Evolutionary conservation across 331 rosid genomes (phyloP).

Genomic region (Dryas integrifolia): DNA sequence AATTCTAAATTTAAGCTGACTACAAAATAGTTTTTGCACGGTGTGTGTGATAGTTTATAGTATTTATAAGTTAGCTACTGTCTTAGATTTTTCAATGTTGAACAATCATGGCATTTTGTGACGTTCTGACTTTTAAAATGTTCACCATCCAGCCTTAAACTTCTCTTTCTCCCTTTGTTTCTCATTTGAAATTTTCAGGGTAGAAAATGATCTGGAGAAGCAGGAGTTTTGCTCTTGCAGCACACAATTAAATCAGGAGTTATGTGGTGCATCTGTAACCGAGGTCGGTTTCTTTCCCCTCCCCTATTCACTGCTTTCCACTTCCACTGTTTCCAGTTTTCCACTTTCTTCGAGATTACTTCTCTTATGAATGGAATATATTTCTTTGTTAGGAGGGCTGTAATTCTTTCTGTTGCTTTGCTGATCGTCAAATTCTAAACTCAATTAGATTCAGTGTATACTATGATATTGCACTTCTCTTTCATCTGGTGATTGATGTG

Average conservation of each 20-base stretch:
- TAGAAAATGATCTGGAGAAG: constrained; percentile 36
- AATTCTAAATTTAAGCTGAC: background rate
- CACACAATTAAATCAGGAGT: constrained; percentile 26
- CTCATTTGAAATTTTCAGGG: constrained; percentile 48
- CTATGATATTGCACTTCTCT: background rate
- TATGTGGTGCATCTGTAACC: constrained; percentile 26
- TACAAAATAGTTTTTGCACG: background rate
- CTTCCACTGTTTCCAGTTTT: background rate
- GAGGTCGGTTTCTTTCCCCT: constrained; percentile 44
- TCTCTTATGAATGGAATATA: background rate
- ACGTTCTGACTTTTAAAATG: background rate
- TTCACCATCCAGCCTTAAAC: background rate
- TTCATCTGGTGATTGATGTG: background rate
- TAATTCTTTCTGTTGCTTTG: background rate
- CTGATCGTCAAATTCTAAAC: background rate
- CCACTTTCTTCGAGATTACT: background rate
- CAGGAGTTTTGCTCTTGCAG: constrained; percentile 29
- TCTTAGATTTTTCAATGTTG: background rate
- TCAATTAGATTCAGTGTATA: background rate
- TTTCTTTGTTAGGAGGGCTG: background rate
- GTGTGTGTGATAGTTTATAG: background rate
- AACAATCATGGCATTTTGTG: background rate
- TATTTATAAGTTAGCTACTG: background rate
- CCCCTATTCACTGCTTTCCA: background rate
- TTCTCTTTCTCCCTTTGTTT: background rate